phyloP scores from a whole-genome alignment of 805 yeast species.

The Zygoascus tannicola region DNA sequence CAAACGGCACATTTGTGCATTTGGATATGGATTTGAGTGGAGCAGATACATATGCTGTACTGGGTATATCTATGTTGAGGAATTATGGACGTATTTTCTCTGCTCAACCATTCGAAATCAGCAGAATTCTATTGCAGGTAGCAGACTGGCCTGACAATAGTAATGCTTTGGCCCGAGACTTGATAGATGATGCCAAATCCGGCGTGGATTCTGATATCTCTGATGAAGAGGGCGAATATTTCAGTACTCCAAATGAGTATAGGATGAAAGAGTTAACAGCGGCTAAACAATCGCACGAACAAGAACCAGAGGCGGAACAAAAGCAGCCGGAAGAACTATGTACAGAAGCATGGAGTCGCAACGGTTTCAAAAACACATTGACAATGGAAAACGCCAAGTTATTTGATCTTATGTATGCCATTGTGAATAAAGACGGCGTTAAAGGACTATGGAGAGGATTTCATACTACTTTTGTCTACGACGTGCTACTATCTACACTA shows the following conservation, averaged over 20 bases:
- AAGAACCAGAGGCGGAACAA: no score
- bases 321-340: neutral
- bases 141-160: constrained; percentile 40
- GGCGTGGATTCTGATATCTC: constrained; percentile 26
- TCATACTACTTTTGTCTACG: constrained; percentile 68
- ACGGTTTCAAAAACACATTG: constrained; percentile 3
- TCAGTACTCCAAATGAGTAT: constrained; percentile 23
- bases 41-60: constrained; percentile 45
- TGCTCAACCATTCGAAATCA: constrained; percentile 84
- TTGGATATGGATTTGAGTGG: constrained; percentile 47
- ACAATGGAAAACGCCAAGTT: constrained; percentile 4
- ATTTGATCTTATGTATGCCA: constrained; percentile 31
- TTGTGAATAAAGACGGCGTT: constrained; percentile 60
- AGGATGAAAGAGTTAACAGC: constrained; percentile 5
- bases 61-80: constrained; percentile 52
- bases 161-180: constrained; percentile 8
- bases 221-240: constrained; percentile 39
- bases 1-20: no score
- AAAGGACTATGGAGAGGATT: constrained; percentile 58
- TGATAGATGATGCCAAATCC: constrained; percentile 15
- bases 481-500: constrained; percentile 62
- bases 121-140: constrained; percentile 68
- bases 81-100: constrained; percentile 61
- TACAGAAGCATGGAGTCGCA: constrained; percentile 2
- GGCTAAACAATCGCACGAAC: constrained; percentile 3